Conservation (phyloP, 257 asterid species). For the Nyctanthes arbortristis region DNA sequence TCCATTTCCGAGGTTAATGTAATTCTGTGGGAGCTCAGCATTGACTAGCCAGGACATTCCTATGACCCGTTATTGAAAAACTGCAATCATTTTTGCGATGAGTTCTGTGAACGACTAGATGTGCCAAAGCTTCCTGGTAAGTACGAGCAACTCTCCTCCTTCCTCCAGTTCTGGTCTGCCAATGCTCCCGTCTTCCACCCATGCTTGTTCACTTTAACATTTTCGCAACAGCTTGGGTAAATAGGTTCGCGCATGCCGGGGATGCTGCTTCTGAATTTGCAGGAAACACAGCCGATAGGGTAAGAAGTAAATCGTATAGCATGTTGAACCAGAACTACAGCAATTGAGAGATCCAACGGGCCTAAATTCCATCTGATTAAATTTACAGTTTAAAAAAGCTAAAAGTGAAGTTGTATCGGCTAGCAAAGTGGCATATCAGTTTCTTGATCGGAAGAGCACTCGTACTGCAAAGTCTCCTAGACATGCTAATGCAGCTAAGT, state of each 20-base stretch:
- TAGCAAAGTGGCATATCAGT: constrained; percentile 83
- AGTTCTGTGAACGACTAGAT: constrained; percentile 83
- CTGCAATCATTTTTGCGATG: constrained; percentile 98
- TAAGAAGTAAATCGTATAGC: constrained; percentile 32
- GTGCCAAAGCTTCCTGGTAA: constrained; percentile 98
- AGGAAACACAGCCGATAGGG: constrained; percentile 79
- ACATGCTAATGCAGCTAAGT: constrained; percentile 56
- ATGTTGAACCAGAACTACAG: no score
- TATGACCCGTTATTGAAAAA: constrained; percentile 87
- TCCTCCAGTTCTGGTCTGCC: no score
- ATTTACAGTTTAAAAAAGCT: constrained; percentile 88
- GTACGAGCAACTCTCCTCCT: neutral
- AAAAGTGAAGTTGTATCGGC: constrained; percentile 83
- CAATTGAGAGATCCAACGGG: no score
- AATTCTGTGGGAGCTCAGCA: constrained; percentile 89
- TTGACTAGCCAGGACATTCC: constrained; percentile 94
- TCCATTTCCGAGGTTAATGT: constrained; percentile 73
- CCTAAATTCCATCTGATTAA: no score
- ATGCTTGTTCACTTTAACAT: no score
- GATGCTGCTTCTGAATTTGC: constrained; percentile 94
- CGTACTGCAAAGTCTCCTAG: constrained; percentile 67
- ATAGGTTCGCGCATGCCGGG: constrained; percentile 95
- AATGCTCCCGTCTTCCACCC: no score
- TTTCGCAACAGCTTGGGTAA: constrained; percentile 80
- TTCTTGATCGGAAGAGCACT: constrained; percentile 67